A percentile compares a stretch with the other conserved stretches of the same genome.
Conservation (phyloP, 371 early-diverging fungal genomes). For the Mortierella sp. region DNA sequence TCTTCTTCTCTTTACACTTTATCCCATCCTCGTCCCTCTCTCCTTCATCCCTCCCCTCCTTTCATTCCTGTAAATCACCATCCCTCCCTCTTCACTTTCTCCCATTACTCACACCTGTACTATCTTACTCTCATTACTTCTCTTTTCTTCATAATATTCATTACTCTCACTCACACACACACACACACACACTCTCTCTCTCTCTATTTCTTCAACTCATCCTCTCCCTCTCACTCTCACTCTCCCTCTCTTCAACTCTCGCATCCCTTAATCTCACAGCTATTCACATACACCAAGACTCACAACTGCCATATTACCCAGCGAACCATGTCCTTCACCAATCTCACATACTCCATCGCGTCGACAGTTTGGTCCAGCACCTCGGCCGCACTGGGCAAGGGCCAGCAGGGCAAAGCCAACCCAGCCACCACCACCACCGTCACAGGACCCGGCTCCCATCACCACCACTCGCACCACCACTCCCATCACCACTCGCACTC, state of each 20-base stretch:
- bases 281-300: no score
- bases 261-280: no score
- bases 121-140: background rate
- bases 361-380: conserved; percentile 59
- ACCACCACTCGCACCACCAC: conserved; percentile 26
- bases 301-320: background rate
- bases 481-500: conserved; percentile 21
- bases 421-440: conserved; percentile 35
- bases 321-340: conserved; percentile 56
- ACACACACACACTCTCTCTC: background rate
- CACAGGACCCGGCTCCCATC: conserved; percentile 34
- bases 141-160: background rate
- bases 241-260: background rate
- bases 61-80: background rate
- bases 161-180: background rate
- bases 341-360: conserved; percentile 49
- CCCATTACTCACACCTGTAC: background rate
- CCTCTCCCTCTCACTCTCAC: background rate
- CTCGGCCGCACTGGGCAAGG: conserved; percentile 47
- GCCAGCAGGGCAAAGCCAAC: conserved; percentile 18
- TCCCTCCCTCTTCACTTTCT: background rate
- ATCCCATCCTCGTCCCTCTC: background rate
- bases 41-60: background rate
- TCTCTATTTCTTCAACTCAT: background rate
- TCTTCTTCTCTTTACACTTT: background rate